Conservation (phyloP, 768 basidiomycete species). For the Phanerodontia chrysosporium region DNA sequence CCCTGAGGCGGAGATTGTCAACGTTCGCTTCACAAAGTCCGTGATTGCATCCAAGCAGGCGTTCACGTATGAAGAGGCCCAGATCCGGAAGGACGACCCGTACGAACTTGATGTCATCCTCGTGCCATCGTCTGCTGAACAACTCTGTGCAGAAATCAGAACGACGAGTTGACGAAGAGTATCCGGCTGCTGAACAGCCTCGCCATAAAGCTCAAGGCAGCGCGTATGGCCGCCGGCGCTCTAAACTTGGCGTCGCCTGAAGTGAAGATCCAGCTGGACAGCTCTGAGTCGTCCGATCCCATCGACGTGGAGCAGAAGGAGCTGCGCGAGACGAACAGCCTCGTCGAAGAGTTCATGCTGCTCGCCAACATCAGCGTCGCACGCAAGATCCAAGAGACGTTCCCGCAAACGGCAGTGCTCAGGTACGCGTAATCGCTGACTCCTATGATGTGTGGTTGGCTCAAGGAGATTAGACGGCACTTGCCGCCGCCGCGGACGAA, state of each 20-base stretch:
- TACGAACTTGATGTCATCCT: slow-evolving; percentile 32
- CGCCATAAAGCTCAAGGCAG: slow-evolving; percentile 78
- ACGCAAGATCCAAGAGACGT: slow-evolving; percentile 84
- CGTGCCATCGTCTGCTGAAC: background rate
- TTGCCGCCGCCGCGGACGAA: slow-evolving; percentile 87
- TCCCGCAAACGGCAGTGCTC: slow-evolving; percentile 93
- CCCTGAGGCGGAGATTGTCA: slow-evolving; percentile 82
- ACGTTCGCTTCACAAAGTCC: slow-evolving; percentile 90
- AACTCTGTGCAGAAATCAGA: slow-evolving; percentile 46
- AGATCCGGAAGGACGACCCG: slow-evolving; percentile 90
- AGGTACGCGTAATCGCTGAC: slow-evolving; percentile 41
- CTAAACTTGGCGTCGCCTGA: slow-evolving; percentile 97
- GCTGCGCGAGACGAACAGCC: slow-evolving; percentile 85
- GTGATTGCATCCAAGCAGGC: slow-evolving; percentile 96
- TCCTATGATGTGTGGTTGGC: background rate
- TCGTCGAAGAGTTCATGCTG: slow-evolving; percentile 99
- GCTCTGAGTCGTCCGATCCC: slow-evolving; percentile 89
- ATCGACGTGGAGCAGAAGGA: slow-evolving; percentile 98
- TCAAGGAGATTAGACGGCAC: slow-evolving; percentile 58
- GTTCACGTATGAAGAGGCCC: slow-evolving; percentile 96
- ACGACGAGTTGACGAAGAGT: slow-evolving; percentile 78
- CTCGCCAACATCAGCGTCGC: slow-evolving; percentile 96
- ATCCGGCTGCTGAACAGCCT: slow-evolving; percentile 87
- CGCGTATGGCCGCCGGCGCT: slow-evolving; percentile 93
- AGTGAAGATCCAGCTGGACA: slow-evolving; percentile 94